Percentiles rank a stretch among this genome's conserved stretches.
These are phyloP conservation scores for Backusella liffmaniae DNA, from an alignment of 192 early-diverging fungal genomes.

Conservation along the genomic window DNA sequence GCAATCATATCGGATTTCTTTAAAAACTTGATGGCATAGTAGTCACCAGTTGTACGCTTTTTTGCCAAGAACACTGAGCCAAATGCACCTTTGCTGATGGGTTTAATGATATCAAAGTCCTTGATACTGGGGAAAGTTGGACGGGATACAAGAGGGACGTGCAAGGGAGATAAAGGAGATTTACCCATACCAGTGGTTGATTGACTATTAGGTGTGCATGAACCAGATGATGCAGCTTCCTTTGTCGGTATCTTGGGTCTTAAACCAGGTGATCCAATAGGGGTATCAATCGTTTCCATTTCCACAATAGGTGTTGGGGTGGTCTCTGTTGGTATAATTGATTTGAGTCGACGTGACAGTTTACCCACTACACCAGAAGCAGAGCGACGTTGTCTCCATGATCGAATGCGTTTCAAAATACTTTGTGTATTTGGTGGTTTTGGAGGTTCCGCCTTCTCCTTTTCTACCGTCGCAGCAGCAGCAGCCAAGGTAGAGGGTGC, in stretches of 20 bases:
- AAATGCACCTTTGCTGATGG: conserved; percentile 89
- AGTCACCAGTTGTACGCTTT: conserved; percentile 82
- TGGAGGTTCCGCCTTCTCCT: background rate
- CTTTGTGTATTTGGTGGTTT: background rate
- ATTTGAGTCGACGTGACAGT: background rate
- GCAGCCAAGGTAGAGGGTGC: background rate
- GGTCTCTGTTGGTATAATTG: background rate
- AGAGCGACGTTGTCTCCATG: conserved; percentile 12
- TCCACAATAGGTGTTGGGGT: conserved; percentile 31
- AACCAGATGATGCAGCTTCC: background rate
- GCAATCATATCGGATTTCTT: conserved; percentile 88
- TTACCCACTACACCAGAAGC: conserved; percentile 1
- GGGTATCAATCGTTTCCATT: conserved; percentile 42
- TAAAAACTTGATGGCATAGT: conserved; percentile 86
- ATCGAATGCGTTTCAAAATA: conserved; percentile 20
- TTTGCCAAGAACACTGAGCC: conserved; percentile 86
- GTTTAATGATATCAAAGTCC: conserved; percentile 90
- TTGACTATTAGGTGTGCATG: conserved; percentile 13
- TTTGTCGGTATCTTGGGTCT: conserved; percentile 8
- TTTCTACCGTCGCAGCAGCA: background rate
- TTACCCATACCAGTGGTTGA: conserved; percentile 18
- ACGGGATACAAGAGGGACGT: conserved; percentile 30
- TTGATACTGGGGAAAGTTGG: conserved; percentile 77
- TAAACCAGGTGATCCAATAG: conserved; percentile 35
- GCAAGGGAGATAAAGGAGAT: conserved; percentile 25